Conservation (phyloP, 805 yeast species). For the Blastobotrys muscicola region DNA sequence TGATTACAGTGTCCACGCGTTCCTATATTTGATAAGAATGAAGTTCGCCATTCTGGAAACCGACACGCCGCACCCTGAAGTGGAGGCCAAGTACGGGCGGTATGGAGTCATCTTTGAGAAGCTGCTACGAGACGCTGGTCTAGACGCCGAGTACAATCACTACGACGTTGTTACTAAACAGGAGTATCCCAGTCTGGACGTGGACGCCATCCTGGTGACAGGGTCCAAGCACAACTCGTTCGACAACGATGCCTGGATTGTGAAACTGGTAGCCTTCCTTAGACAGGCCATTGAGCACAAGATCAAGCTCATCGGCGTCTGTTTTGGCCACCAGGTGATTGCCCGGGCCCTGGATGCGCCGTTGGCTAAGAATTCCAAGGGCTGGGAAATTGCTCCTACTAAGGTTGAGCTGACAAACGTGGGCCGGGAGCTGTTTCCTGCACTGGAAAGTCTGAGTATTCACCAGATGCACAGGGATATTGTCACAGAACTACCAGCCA, state of each 20-base stretch:
- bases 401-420: constrained; percentile 39
- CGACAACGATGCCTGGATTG: constrained; percentile 28
- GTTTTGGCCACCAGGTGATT: constrained; percentile 83
- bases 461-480: constrained; percentile 54
- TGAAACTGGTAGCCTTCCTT: constrained; percentile 24
- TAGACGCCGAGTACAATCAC: constrained; percentile 9
- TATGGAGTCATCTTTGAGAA: constrained; percentile 26
- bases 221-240: constrained; percentile 31
- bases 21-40: too few relatives aligned
- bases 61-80: constrained; percentile 24
- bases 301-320: constrained; percentile 38
- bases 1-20: too few relatives aligned
- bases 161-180: constrained; percentile 24
- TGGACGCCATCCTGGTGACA: constrained; percentile 29
- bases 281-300: constrained; percentile 11
- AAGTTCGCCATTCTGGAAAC: constrained; percentile 28
- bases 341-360: constrained; percentile 55
- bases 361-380: constrained; percentile 48
- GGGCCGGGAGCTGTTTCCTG: constrained; percentile 29
- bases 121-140: constrained; percentile 22
- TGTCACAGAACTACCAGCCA: constrained; percentile 36
- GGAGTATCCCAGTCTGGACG: constrained; percentile 21
- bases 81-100: constrained; percentile 21
- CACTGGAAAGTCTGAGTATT: constrained; percentile 30
- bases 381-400: constrained; percentile 67